phyloP scores from a whole-genome alignment of 768 basidiomycete genomes.

The Pulveroboletus sp. region DNA sequence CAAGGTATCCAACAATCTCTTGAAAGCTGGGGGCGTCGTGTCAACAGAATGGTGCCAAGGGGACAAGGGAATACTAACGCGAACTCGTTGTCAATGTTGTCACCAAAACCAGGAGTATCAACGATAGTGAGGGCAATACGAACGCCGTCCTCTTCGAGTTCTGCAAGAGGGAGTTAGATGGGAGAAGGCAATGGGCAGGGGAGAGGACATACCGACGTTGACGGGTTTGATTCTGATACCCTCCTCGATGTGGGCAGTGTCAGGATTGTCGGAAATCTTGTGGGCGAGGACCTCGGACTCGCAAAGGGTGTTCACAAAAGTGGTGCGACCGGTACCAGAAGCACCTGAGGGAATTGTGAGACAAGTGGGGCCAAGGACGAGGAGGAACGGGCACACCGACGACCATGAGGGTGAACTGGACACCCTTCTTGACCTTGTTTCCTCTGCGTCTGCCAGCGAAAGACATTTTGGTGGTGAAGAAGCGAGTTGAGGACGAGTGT shows the following conservation, averaged over 20 bases:
- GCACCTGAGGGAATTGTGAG: constrained; percentile 60
- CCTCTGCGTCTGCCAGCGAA: constrained; percentile 83
- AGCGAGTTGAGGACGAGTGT: constrained; percentile 30
- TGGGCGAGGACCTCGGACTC: constrained; percentile 90
- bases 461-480: constrained; percentile 54
- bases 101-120: constrained; percentile 98
- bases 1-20: constrained; percentile 95
- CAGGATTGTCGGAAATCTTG: constrained; percentile 81
- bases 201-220: constrained; percentile 67
- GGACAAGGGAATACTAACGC: constrained; percentile 58
- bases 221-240: constrained; percentile 93
- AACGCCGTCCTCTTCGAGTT: constrained; percentile 98
- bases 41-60: constrained; percentile 4
- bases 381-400: constrained; percentile 65
- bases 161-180: constrained; percentile 38
- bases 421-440: constrained; percentile 98
- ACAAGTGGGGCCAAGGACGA: background rate
- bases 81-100: constrained; percentile 98
- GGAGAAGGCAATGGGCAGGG: background rate
- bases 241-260: constrained; percentile 90
- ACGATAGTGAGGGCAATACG: constrained; percentile 97
- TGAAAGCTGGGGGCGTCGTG: constrained; percentile 66
- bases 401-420: constrained; percentile 97
- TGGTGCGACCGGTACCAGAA: constrained; percentile 95
- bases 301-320: constrained; percentile 99